Evolutionary conservation across 371 early-diverging fungal genomes (phyloP).

Genomic region (Mucor racemosus): DNA sequence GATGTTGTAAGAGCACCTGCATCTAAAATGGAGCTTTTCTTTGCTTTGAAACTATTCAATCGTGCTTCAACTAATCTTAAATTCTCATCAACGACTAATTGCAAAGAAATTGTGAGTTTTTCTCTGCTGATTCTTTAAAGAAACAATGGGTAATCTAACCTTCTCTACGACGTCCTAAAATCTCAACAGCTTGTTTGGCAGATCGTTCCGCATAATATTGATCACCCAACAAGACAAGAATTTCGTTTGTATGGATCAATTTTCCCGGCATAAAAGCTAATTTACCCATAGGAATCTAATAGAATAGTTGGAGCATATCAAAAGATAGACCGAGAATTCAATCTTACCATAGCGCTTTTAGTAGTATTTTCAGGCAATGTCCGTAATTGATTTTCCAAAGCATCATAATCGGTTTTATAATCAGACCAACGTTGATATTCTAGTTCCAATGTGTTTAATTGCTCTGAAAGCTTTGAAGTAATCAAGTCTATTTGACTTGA

Average conservation of each 20-base stretch:
- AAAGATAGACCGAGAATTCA: neutral
- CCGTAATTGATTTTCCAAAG: slow-evolving; percentile 54
- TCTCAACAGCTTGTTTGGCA: slow-evolving; percentile 74
- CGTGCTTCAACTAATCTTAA: slow-evolving; percentile 57
- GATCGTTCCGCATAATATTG: slow-evolving; percentile 91
- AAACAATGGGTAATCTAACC: slow-evolving; percentile 33
- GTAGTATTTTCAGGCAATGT: slow-evolving; percentile 59
- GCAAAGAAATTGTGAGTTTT: neutral
- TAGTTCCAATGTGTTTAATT: slow-evolving; percentile 18
- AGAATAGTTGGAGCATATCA: neutral
- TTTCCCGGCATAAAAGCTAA: slow-evolving; percentile 91
- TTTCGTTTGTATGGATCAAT: slow-evolving; percentile 88
- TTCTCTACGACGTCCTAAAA: slow-evolving; percentile 72
- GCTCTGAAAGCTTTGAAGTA: slow-evolving; percentile 17
- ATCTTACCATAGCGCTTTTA: slow-evolving; percentile 58
- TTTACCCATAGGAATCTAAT: slow-evolving; percentile 78
- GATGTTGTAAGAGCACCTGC: slow-evolving; percentile 17
- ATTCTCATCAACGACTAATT: slow-evolving; percentile 66
- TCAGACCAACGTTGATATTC: slow-evolving; percentile 33
- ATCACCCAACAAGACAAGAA: slow-evolving; percentile 84
- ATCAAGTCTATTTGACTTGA: slow-evolving; percentile 21
- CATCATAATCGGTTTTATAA: slow-evolving; percentile 62
- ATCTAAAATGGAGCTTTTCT: slow-evolving; percentile 22
- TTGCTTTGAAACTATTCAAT: slow-evolving; percentile 50
- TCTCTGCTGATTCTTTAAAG: no score